Base-by-base conservation (phyloP, 305 asterid genomes). In the Solanum hybrid region DNA sequence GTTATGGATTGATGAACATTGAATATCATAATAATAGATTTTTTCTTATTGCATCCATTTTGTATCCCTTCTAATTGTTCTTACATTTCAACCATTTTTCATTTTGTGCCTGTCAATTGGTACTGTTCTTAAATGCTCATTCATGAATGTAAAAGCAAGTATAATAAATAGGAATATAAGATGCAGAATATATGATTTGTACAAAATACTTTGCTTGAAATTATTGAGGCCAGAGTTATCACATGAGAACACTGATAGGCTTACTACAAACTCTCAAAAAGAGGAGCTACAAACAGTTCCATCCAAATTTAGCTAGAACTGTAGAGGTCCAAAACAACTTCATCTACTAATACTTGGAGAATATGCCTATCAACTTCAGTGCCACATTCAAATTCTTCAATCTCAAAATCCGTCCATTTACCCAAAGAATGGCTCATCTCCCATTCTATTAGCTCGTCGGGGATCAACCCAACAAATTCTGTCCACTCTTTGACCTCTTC, bases 401-500 rank as follows among this genome's bases (percentile, higher is more conserved):
- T 88, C 88, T 93, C 96, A 46, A 95, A 96, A 64, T 86, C 91
- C 0, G 94, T 95, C 99, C 99, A 98, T 84, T 94, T 95, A 36
- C 94, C 94, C 66, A 92, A 85, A 6, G 96, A 91, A 89, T 29
- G 93, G 73, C 95, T 91, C 99, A 97, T 96, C 46, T 97, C 99
- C 90, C 93, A 87, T 24, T 95, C 86, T 79, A 79, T 24, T 24
- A 79, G 60, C 86, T 79, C 86, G 34, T 95, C 97, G 2, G 91
- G 90, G 64, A 89, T 38, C 80, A 93, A 79, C 13, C 94, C 93
- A 12, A 93, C 95, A 72, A 93, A 60, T 79, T 94, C 94, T 26
- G 90, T 92, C 99, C 99, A 97, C 93, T 90, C 90, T 91, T 94
- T 89, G 26, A 96, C 95, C 86, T 89, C 96, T 46, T 94, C 95